Evolutionary conservation across 2,329 filamentous ascomycete species (phyloP), one percentile per base, ranked within the genome.

Genomic region (Epichloe gansuensis): DNA sequence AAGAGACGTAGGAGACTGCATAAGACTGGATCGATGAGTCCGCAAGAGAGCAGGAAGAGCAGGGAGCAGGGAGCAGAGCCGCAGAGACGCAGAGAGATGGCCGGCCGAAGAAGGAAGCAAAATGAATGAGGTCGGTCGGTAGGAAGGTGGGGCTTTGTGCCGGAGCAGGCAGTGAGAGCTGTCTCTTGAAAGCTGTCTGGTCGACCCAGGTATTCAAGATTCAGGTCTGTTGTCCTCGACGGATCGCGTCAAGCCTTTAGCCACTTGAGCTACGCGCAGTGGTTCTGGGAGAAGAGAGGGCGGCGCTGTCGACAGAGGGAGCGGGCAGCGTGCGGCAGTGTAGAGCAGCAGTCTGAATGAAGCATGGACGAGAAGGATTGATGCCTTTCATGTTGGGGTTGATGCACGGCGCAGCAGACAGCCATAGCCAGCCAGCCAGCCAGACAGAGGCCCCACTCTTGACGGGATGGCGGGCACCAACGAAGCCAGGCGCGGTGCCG

Each of bases 401-500:
- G 47, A 55, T 49, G 49, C 44, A 49, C 40, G 47, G 43, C 38
- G 50, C 42, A 44, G 31, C 36, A 31, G 23, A 17, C 15, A 36
- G 13, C 11, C 21, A 13, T 27, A 40, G n/a, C 23, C 21, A 45
- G 36, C 23, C 23, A 23, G 23, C 23, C 23, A 23, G 23, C 23
- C 27, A 40, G n/a, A 9, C 21, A 45, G 25, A 39, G 52, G 50
- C 54, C 53, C 57, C 57, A 56, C 55, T 43, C 51, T 34, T 39
- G 54, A 54, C 54, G 55, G 53, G 54, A 57, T 54, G 55, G 53
- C 55, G 51, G 57, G 51, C 52, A 50, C 50, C 54, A 53, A 58
- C 57, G 41, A 31, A 45, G 46, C 49, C 56, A 58, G 58, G 59
- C 27, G 27, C 27, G 27, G 27, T 31, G 27, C 8, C 0, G 27